phyloP scores from a whole-genome alignment of 164 flowering plant species.

The Berberis vulgaris region DNA sequence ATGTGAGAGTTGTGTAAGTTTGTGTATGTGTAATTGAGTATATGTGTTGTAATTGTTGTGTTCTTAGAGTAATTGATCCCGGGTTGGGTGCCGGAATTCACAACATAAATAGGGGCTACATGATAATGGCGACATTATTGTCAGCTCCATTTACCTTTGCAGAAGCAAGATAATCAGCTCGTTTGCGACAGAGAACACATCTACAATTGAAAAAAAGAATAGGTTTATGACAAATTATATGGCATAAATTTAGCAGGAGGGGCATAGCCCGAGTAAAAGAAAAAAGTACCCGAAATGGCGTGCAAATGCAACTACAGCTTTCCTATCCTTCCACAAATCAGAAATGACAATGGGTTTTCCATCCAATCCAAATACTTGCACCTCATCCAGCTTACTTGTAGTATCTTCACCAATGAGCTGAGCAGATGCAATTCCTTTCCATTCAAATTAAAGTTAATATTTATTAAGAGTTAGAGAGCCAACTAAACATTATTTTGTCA shows the following conservation, averaged over 20 bases:
- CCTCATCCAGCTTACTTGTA: slow-evolving; percentile 36
- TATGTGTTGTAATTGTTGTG: too few relatives aligned
- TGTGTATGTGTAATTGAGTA: too few relatives aligned
- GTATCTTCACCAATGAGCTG: slow-evolving; percentile 22
- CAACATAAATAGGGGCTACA: too few relatives aligned
- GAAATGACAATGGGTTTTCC: slow-evolving; percentile 61
- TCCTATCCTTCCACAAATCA: slow-evolving; percentile 92
- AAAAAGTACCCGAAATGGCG: slow-evolving; percentile 81
- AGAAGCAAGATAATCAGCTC: slow-evolving; percentile 88
- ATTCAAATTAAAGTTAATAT: not conserved
- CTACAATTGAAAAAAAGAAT: slow-evolving; percentile 24
- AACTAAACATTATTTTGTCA: too few relatives aligned
- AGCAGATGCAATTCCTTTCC: slow-evolving; percentile 33
- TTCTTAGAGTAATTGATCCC: too few relatives aligned
- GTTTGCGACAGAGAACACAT: slow-evolving; percentile 84
- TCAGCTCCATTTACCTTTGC: slow-evolving; percentile 43
- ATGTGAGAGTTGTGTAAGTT: too few relatives aligned
- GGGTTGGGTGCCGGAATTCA: too few relatives aligned
- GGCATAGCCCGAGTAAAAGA: not conserved
- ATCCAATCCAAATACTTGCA: slow-evolving; percentile 58
- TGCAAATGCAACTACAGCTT: slow-evolving; percentile 88
- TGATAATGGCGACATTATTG: too few relatives aligned
- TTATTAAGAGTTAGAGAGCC: too few relatives aligned
- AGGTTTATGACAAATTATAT: not conserved
- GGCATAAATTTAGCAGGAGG: not conserved